Percentiles rank a stretch among this genome's conserved stretches.
Conservation (phyloP, 306 rosid genomes). For the Elaeagnus macrophylla region DNA sequence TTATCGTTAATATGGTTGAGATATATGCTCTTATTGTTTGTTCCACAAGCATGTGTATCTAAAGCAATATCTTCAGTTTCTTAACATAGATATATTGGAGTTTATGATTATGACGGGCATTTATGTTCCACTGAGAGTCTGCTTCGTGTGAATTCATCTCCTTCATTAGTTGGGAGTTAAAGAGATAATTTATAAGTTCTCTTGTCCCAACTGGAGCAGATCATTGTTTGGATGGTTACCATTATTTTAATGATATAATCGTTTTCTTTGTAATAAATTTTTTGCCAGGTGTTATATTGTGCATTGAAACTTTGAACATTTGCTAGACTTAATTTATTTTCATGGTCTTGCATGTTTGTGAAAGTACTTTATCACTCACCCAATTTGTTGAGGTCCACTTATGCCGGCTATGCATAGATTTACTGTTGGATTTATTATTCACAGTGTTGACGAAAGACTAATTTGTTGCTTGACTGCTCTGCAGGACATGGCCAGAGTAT, state of each 20-base stretch:
- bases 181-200: too few relatives aligned
- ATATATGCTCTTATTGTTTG: background rate
- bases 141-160: too few relatives aligned
- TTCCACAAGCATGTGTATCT: background rate
- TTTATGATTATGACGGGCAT: too few relatives aligned
- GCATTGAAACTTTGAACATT: background rate
- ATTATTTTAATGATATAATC: too few relatives aligned
- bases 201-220: too few relatives aligned
- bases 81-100: too few relatives aligned
- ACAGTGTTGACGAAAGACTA: slow-evolving; percentile 9
- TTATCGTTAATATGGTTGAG: too few relatives aligned
- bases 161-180: too few relatives aligned
- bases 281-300: background rate
- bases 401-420: background rate
- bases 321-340: slow-evolving; percentile 1
- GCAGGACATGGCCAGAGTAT: slow-evolving; percentile 90
- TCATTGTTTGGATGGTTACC: too few relatives aligned
- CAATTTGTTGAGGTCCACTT: background rate
- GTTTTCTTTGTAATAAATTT: too few relatives aligned
- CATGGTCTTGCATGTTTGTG: background rate
- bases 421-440: background rate
- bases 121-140: too few relatives aligned
- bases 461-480: slow-evolving; percentile 19
- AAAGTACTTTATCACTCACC: slow-evolving; percentile 7
- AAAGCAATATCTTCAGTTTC: too few relatives aligned